Base-by-base conservation (phyloP, 148 eudicot species). In the Nyssa sinensis region DNA sequence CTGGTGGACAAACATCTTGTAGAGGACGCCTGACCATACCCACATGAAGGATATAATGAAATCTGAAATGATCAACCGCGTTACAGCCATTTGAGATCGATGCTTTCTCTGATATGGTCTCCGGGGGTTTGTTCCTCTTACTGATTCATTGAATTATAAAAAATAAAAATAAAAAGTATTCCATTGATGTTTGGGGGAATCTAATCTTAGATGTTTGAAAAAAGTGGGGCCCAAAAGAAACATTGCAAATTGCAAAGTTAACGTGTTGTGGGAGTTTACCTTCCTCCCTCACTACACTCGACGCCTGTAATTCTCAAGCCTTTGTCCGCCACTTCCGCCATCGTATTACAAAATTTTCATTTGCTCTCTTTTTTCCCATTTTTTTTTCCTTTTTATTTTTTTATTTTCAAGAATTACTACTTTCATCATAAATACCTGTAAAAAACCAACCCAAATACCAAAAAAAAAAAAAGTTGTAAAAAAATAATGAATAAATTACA, bases 11-110 rank as follows among this genome's bases (percentile, higher is more conserved):
- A 87, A 66, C 49, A 93, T 78, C 73, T 79, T 90, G 35, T 80
- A 75, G 29, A 90, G 77, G 25, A 82, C 87, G 21, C 93, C 81
- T 6, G 93, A 83, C 85, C 91, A 93, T 32, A 87, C 91, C 96
- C 96, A 93, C 89, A 86, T 83, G 33, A 86, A 82, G 25, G 96
- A 87, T 14, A 87, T 68, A 59, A 59, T 62, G 79, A 89, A 86
- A 87, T 93, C 98, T 0, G 80, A 70, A 7, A 82, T 29, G 62
- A 91, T 65, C 70, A 87, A 44, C 24, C 83, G 31, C 32, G 19
- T 32, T 29, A 31, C 72, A 9, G 58, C 78, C 82, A 79, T 79
- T 33, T 67, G 51, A 13, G 19, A 44, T 11, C 17, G 51, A 44
- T 11, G 51, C 17, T 44, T 19, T 44, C 51, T 44, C 16, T 44